phyloP scores from a whole-genome alignment of 2,329 filamentous ascomycete species.

The Biscogniauxia marginata region DNA sequence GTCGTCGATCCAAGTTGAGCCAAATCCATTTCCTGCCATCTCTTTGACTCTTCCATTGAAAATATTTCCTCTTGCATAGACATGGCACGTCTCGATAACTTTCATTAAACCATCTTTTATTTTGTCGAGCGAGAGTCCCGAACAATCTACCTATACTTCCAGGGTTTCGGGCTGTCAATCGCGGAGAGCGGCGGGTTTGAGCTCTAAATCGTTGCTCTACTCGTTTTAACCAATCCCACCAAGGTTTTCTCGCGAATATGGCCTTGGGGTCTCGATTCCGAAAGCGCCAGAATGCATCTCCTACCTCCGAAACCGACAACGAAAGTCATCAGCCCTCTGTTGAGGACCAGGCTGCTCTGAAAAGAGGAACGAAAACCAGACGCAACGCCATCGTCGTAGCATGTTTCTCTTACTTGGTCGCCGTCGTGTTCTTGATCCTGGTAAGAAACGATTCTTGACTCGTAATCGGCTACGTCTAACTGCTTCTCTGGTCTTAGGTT shows the following conservation, averaged over 20 bases:
- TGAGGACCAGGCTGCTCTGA: slow-evolving; percentile 34
- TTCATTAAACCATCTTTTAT: not conserved
- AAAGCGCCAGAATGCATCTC: slow-evolving; percentile 20
- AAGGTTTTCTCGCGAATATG: slow-evolving; percentile 11
- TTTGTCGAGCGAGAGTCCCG: not conserved
- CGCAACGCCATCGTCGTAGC: slow-evolving; percentile 63
- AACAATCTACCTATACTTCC: not conserved
- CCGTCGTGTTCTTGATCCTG: slow-evolving; percentile 70
- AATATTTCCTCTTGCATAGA: not conserved
- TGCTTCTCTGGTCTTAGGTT: slow-evolving; percentile 36
- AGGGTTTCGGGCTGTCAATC: not conserved
- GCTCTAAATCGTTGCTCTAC: not conserved
- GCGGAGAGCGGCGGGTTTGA: not conserved
- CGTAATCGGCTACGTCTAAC: slow-evolving; percentile 10
- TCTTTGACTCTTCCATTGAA: not conserved
- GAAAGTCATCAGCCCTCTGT: slow-evolving; percentile 14
- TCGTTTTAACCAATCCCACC: not conserved
- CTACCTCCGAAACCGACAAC: slow-evolving; percentile 17
- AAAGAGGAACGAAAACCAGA: slow-evolving; percentile 51
- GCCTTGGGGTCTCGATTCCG: slow-evolving; percentile 22
- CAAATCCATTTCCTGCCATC: not conserved
- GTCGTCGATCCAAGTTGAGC: not conserved
- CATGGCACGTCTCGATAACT: not conserved
- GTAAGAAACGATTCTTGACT: slow-evolving; percentile 41
- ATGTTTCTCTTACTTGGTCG: slow-evolving; percentile 67